These are phyloP conservation scores for Eucalyptus polyanthemos DNA, from an alignment of 345 rosid genomes.

Conservation along the genomic window DNA sequence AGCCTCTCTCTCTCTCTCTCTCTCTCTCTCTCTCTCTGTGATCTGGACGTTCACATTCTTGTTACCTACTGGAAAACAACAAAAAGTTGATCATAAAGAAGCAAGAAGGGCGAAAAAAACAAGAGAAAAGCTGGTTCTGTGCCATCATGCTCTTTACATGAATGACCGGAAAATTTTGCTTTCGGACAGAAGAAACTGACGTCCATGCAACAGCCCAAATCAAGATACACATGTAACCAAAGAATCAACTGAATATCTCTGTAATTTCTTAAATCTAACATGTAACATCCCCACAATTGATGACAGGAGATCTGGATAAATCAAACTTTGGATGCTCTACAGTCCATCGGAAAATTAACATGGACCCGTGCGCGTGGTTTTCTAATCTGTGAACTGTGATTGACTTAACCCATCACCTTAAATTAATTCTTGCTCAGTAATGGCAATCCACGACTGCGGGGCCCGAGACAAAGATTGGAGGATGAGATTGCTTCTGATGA, in stretches of 20 bases:
- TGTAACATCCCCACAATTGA: not conserved
- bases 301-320: not conserved
- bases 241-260: conserved; percentile 1
- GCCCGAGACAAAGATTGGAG: conserved; percentile 57
- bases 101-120: not conserved
- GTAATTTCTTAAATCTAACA: not conserved
- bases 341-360: not conserved
- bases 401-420: not conserved
- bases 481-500: conserved; percentile 21
- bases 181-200: not conserved
- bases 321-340: not conserved
- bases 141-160: conserved; percentile 13
- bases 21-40: not conserved
- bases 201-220: not conserved
- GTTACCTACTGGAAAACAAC: not conserved
- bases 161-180: not conserved
- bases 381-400: not conserved
- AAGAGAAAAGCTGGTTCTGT: not conserved
- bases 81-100: not conserved
- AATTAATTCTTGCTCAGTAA: conserved; percentile 34
- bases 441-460: conserved; percentile 93
- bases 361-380: not conserved
- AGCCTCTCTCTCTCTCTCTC: not conserved
- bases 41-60: not conserved
- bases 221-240: not conserved